Conservation (phyloP, 495 filamentous ascomycete species). For the Penicillium samsonianum region DNA sequence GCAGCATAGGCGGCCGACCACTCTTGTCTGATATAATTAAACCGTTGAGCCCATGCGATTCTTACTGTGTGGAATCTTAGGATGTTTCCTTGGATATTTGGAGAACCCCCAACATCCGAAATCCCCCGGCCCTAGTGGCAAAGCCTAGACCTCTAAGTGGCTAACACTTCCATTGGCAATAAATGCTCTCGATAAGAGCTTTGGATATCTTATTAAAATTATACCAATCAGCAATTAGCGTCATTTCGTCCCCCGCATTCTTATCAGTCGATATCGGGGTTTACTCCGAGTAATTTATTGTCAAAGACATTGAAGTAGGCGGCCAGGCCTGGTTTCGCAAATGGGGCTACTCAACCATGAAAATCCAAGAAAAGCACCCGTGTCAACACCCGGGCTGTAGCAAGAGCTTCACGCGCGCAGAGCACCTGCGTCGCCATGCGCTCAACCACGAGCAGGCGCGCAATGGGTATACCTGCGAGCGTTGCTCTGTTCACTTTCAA, state of each 20-base stretch:
- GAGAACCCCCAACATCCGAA: too few species aligned
- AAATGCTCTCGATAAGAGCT: neutral
- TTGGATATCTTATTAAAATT: neutral
- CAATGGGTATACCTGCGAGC: slow-evolving; percentile 55
- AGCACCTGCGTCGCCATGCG: slow-evolving; percentile 60
- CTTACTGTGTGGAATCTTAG: too few species aligned
- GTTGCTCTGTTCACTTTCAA: slow-evolving; percentile 59
- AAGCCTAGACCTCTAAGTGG: neutral
- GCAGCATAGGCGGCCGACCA: too few species aligned
- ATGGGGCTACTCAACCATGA: slow-evolving; percentile 21
- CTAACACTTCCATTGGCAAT: neutral
- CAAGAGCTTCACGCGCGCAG: slow-evolving; percentile 59
- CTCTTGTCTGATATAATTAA: too few species aligned
- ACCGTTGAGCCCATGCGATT: too few species aligned
- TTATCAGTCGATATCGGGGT: slow-evolving; percentile 20
- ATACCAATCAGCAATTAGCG: slow-evolving; percentile 14
- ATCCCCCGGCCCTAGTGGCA: too few species aligned
- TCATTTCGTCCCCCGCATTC: slow-evolving; percentile 20
- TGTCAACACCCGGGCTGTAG: slow-evolving; percentile 50
- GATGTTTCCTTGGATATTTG: too few species aligned
- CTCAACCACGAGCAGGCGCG: slow-evolving; percentile 53
- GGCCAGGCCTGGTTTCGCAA: neutral
- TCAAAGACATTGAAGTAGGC: neutral
- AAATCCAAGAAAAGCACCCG: slow-evolving; percentile 31
- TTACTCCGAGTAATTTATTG: slow-evolving; percentile 13